Percentiles rank a stretch among this genome's conserved stretches.
Evolutionary conservation across 352 stramenopile species (phyloP).

Genomic region (Pythium dissotocum): DNA sequence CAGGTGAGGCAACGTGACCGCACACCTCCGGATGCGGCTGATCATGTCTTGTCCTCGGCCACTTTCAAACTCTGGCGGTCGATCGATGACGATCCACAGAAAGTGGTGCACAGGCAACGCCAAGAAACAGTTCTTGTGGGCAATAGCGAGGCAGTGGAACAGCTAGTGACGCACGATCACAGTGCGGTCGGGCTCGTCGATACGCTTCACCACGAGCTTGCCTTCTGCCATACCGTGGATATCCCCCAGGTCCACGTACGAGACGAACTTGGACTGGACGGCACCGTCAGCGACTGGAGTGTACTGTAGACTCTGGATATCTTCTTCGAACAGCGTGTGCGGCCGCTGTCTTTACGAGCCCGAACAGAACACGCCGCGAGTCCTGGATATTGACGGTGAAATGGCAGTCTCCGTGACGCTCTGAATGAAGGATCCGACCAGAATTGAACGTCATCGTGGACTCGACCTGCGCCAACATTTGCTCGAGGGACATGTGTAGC

Average conservation of each 20-base stretch:
- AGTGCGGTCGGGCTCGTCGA: not conserved
- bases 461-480: not conserved
- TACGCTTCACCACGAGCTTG: slow-evolving; percentile 5
- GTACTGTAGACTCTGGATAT: not conserved
- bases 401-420: not conserved
- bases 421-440: not conserved
- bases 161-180: slow-evolving; percentile 5
- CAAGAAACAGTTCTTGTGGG: not conserved
- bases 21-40: too few relatives aligned
- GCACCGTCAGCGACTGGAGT: not conserved
- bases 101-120: not conserved
- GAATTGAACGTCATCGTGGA: not conserved
- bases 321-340: not conserved
- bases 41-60: not conserved
- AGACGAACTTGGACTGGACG: slow-evolving; percentile 4
- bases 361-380: slow-evolving; percentile 13
- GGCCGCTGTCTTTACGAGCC: not conserved
- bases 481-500: not conserved
- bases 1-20: too few relatives aligned
- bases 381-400: not conserved
- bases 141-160: not conserved
- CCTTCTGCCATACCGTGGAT: slow-evolving; percentile 1
- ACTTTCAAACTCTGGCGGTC: not conserved
- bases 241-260: not conserved
- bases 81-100: slow-evolving; percentile 7